These are phyloP conservation scores for Xerophyta viscosa DNA, from an alignment of 106 monocot genomes.

Conservation along the genomic window DNA sequence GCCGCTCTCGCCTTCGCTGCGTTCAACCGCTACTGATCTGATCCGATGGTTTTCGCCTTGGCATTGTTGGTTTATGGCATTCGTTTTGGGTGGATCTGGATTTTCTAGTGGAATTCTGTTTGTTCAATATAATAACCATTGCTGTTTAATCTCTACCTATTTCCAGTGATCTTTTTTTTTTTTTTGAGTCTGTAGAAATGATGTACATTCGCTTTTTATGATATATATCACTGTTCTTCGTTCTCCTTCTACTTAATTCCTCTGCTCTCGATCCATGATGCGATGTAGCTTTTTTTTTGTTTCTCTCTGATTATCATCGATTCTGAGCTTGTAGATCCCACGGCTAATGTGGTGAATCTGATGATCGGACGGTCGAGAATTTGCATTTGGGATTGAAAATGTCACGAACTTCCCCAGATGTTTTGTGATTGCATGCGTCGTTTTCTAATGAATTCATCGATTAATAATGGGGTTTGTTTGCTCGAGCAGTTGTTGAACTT, in stretches of 20 bases:
- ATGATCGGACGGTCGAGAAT: too few species aligned
- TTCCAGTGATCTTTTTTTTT: too few species aligned
- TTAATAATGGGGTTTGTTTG: neutral
- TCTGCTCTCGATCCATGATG: neutral
- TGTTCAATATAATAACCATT: neutral
- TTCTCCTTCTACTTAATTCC: neutral
- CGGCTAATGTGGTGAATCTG: too few species aligned
- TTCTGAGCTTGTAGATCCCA: too few species aligned
- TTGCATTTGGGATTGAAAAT: too few species aligned
- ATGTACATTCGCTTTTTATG: neutral
- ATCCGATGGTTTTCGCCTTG: neutral
- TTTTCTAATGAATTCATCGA: neutral
- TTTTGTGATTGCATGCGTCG: neutral
- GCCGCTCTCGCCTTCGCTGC: conserved; percentile 9
- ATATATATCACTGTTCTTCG: too few species aligned
- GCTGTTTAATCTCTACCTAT: neutral
- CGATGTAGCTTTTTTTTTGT: too few species aligned
- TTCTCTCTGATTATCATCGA: too few species aligned
- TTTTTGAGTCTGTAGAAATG: conserved; percentile 6
- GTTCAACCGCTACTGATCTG: neutral
- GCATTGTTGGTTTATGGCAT: conserved; percentile 7
- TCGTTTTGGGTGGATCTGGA: conserved; percentile 2
- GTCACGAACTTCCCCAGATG: too few species aligned
- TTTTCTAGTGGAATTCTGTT: neutral
- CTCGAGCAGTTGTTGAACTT: neutral